Percentiles rank a stretch among this genome's conserved stretches.
phyloP scores from a whole-genome alignment of 1,139 yeast species.

The Arxiozyma slooffiae region DNA sequence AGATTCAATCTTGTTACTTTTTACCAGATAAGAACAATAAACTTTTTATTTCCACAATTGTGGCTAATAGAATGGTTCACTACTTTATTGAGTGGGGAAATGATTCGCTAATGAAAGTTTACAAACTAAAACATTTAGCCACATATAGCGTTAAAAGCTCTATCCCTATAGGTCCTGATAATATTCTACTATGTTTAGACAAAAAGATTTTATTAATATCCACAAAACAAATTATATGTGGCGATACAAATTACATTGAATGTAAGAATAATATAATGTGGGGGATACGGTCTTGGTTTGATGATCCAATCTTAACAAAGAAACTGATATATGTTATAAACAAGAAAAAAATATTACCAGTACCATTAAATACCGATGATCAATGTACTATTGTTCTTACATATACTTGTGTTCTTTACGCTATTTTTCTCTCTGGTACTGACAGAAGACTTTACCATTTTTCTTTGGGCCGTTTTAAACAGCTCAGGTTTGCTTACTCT shows the following conservation, averaged over 20 bases:
- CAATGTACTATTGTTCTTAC: background rate
- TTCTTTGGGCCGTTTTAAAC: constrained; percentile 1
- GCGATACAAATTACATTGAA: constrained; percentile 17
- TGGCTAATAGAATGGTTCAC: constrained; percentile 16
- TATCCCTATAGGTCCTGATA: constrained; percentile 17
- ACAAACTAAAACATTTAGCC: constrained; percentile 18
- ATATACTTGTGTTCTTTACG: background rate
- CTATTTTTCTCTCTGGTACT: background rate
- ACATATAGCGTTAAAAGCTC: constrained; percentile 12
- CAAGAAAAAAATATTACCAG: background rate
- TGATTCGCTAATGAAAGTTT: constrained; percentile 9
- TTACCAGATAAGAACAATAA: constrained; percentile 11
- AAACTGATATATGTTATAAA: background rate
- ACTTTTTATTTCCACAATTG: constrained; percentile 16
- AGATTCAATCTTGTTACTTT: constrained; percentile 12
- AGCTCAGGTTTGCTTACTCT: background rate
- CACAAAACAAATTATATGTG: constrained; percentile 26
- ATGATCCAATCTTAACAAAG: background rate
- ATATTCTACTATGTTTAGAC: constrained; percentile 11
- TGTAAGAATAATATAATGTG: constrained; percentile 9
- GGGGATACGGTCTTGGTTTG: constrained; percentile 15
- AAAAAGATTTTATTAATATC: constrained; percentile 14
- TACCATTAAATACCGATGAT: background rate
- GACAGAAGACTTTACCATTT: background rate
- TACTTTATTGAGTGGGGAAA: constrained; percentile 22